Percentiles rank a stretch among this genome's conserved stretches.
Evolutionary conservation across 179 eudicot genomes (phyloP).

Genomic region (Beta corolliflora): DNA sequence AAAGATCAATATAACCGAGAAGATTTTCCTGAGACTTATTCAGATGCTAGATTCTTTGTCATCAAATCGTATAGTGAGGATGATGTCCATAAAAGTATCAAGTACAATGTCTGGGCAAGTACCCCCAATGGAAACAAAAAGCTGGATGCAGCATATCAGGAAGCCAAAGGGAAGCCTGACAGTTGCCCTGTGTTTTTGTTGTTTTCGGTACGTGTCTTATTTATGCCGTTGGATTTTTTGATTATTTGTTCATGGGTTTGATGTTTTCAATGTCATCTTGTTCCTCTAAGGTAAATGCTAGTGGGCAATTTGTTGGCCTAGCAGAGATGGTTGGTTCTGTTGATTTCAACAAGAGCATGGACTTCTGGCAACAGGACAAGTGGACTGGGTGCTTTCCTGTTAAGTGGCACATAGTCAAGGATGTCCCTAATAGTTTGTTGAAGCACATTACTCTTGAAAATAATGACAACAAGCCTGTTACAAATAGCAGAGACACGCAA

Average conservation of each 20-base stretch:
- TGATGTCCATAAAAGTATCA: constrained; percentile 92
- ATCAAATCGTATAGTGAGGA: constrained; percentile 96
- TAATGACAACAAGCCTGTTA: constrained; percentile 91
- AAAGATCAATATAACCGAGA: constrained; percentile 65
- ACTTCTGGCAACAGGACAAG: constrained; percentile 98
- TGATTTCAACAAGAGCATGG: constrained; percentile 81
- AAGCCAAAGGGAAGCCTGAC: constrained; percentile 64
- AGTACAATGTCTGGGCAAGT: constrained; percentile 89
- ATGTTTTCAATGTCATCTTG: not conserved
- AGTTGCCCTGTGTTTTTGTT: constrained; percentile 79
- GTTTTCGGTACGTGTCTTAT: constrained; percentile 59
- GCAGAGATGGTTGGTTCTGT: constrained; percentile 92
- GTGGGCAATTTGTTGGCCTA: constrained; percentile 95
- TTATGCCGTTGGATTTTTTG: not conserved
- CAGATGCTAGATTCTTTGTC: constrained; percentile 75
- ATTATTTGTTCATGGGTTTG: not conserved
- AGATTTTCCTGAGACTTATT: constrained; percentile 72
- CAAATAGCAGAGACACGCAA: constrained; percentile 97
- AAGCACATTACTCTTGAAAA: constrained; percentile 85
- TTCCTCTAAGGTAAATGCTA: constrained; percentile 71
- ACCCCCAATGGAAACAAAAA: constrained; percentile 96
- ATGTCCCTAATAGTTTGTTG: constrained; percentile 83
- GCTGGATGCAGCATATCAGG: constrained; percentile 83
- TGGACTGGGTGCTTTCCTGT: constrained; percentile 93
- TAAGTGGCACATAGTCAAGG: constrained; percentile 97